Base-by-base conservation (phyloP, 1,139 yeast species). In the Spencermartinsiella ligniputridi region DNA sequence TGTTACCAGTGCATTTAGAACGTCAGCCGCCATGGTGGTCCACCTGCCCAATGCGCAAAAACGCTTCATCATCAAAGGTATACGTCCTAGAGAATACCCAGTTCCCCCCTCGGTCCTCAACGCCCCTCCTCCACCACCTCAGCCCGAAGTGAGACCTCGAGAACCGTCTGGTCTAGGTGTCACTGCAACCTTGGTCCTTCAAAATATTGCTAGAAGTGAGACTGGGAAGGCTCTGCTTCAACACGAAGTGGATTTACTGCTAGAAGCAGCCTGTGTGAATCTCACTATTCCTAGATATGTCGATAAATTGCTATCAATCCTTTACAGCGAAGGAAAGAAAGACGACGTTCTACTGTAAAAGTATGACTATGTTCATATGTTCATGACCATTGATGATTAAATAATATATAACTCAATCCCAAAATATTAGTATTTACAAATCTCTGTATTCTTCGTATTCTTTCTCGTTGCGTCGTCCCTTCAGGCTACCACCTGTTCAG, bases 11-110 rank as follows among this genome's bases (percentile, higher is more conserved):
- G 96, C 97, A 0, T 90, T 90, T 63, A 83, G 88, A n/a, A 79
- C 81, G 55, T 88, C 96, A 1, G 86, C 88, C 47, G 97, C 98
- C 1, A 89, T 89, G 90, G 97, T 92, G 15, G 79, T 90, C 48
- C 63, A 71, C 27, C 51, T 58, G 12, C 72, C 75, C 1, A 76
- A 76, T 27, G 83, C 82, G 6, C 76, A 78, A 54, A 82, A 87
- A 58, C 83, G 83, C 63, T 92, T 92, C 59, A 88, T 92, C 40
- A 90, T 92, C 57, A 86, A 86, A 66, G 98, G 98, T 8, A 87
- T 92, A 44, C 79, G 79, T 52, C 89, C 90, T 19, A 71, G 90
- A 51, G 67, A 67, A 32, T 65, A 58, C 24, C 70, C 83, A 1
- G 70, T 80, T 24, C 69, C 72, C 34, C 68, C 71, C 1, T 52